Evolutionary conservation across 495 filamentous ascomycete genomes (phyloP).

Genomic region (Lasiosphaeris hirsuta): DNA sequence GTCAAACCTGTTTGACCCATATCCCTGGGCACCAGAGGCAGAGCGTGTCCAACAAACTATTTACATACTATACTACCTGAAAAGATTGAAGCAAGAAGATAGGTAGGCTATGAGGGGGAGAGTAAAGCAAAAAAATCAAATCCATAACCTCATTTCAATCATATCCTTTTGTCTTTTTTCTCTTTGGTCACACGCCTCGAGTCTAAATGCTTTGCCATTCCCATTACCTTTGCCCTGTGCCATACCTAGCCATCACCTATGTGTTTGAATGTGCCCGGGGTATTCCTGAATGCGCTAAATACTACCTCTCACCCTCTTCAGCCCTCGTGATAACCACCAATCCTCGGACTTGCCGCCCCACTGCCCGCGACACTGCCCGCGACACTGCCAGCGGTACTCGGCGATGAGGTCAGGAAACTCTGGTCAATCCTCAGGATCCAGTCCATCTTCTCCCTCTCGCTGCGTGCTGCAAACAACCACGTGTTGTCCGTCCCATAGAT

Average conservation of each 20-base stretch:
- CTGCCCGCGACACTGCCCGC: slow-evolving; percentile 14
- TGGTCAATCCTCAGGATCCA: slow-evolving; percentile 85
- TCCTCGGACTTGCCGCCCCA: slow-evolving; percentile 16
- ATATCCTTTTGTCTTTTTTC: not conserved
- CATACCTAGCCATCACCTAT: not conserved
- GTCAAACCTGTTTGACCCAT: not conserved
- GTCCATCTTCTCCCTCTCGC: slow-evolving; percentile 84
- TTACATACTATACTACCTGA: not conserved
- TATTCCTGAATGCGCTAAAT: not conserved
- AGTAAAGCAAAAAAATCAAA: too few relatives aligned
- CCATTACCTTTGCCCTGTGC: not conserved
- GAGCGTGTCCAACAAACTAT: not conserved
- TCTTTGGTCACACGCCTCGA: not conserved
- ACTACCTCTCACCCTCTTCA: not conserved
- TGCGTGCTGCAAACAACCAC: slow-evolving; percentile 86
- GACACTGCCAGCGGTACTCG: slow-evolving; percentile 21
- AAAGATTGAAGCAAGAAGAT: not conserved
- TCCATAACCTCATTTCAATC: not conserved
- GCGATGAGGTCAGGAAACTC: slow-evolving; percentile 35
- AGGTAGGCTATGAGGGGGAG: too few relatives aligned
- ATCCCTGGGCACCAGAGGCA: not conserved
- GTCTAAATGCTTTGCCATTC: not conserved
- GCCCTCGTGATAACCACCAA: not conserved
- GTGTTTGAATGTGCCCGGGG: not conserved
- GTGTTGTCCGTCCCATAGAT: slow-evolving; percentile 91